These are phyloP conservation scores for Pulicaria dysenterica DNA, from an alignment of 129 eudicot genomes.

Conservation along the genomic window DNA sequence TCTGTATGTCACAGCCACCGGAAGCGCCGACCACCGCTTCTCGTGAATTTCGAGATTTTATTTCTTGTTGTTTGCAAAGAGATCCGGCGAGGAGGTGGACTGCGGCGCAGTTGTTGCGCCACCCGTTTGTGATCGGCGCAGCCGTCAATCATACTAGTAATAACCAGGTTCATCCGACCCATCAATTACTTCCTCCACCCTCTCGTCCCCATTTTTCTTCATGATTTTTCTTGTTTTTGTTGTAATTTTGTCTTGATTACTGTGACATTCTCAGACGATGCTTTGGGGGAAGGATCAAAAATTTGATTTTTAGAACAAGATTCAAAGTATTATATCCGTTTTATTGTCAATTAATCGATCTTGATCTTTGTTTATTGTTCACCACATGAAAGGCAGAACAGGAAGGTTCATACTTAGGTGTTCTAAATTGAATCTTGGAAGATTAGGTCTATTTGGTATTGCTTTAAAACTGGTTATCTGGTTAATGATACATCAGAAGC, in stretches of 20 bases:
- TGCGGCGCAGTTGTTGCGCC: conserved; percentile 53
- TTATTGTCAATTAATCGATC: background rate
- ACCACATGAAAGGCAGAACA: too few relatives aligned
- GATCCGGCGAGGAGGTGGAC: conserved; percentile 81
- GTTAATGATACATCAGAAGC: too few relatives aligned
- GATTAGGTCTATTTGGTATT: too few relatives aligned
- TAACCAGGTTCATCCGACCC: conserved; percentile 41
- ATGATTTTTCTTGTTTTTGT: conserved; percentile 11
- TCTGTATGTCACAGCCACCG: conserved; percentile 80
- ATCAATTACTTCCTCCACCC: conserved; percentile 34
- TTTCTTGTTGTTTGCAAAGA: conserved; percentile 69
- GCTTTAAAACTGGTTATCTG: too few relatives aligned
- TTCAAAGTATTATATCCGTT: background rate
- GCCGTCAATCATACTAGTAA: conserved; percentile 14
- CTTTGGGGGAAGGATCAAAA: conserved; percentile 23
- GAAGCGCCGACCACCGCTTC: conserved; percentile 78
- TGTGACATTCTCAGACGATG: conserved; percentile 31
- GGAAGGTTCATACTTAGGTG: too few relatives aligned
- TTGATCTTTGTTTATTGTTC: background rate
- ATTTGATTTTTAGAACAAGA: conserved; percentile 26
- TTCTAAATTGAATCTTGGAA: too few relatives aligned
- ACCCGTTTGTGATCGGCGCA: conserved; percentile 39
- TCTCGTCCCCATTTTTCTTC: conserved; percentile 29
- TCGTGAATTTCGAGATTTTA: conserved; percentile 63
- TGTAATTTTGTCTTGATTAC: conserved; percentile 17